Conservation (phyloP, 2,329 filamentous ascomycete species). For the Albifimbria verrucaria region DNA sequence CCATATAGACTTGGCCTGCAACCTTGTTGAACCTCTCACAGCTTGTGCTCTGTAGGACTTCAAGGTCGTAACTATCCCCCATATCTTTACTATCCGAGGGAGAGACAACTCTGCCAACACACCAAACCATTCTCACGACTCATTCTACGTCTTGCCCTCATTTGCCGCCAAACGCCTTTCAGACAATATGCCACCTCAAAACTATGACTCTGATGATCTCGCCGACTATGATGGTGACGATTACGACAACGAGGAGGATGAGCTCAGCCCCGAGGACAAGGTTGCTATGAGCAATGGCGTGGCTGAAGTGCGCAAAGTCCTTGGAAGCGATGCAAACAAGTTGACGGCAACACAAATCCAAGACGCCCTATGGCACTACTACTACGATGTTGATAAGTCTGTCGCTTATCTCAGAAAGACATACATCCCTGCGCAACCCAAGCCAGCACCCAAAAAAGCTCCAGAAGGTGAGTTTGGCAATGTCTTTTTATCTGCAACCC, state of each 20-base stretch:
- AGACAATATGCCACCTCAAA: slow-evolving; percentile 15
- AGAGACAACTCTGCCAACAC: too few species aligned
- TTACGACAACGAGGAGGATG: slow-evolving; percentile 41
- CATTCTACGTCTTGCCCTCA: too few species aligned
- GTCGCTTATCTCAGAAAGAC: slow-evolving; percentile 75
- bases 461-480: slow-evolving; percentile 38
- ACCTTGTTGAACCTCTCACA: too few species aligned
- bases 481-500: slow-evolving; percentile 28
- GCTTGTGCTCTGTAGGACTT: too few species aligned
- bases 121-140: too few species aligned
- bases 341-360: slow-evolving; percentile 68
- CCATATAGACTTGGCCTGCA: too few species aligned
- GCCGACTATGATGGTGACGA: slow-evolving; percentile 48
- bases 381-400: slow-evolving; percentile 85
- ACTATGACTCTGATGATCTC: slow-evolving; percentile 46
- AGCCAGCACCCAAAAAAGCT: slow-evolving; percentile 38
- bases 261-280: slow-evolving; percentile 46
- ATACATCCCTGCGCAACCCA: slow-evolving; percentile 44
- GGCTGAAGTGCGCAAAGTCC: slow-evolving; percentile 58
- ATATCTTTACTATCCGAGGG: too few species aligned
- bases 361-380: slow-evolving; percentile 93
- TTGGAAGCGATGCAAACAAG: slow-evolving; percentile 58
- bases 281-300: slow-evolving; percentile 61
- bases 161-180: too few species aligned
- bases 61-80: too few species aligned